Conservation (phyloP, 768 basidiomycete genomes). For the Xerocomellus dryophilus region DNA sequence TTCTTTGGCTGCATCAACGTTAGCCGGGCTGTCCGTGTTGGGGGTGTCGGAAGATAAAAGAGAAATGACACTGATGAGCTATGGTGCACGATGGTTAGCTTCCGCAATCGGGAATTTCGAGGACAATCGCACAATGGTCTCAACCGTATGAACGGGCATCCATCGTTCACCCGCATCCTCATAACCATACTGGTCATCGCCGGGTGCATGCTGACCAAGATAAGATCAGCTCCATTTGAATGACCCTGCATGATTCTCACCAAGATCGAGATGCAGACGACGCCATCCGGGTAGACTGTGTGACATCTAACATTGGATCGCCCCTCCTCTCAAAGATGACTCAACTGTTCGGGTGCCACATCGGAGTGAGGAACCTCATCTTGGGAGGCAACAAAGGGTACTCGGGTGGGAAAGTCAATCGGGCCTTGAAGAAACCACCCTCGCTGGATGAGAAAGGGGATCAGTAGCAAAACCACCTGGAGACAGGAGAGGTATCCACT, state of each 20-base stretch:
- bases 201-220: conserved; percentile 76
- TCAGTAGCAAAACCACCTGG: conserved; percentile 1
- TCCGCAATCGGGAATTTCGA: neutral
- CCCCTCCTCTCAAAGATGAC: conserved; percentile 24
- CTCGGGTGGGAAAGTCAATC: conserved; percentile 84
- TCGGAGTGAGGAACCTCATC: conserved; percentile 92
- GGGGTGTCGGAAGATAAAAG: conserved; percentile 89
- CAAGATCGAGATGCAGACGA: conserved; percentile 95
- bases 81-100: conserved; percentile 5
- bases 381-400: conserved; percentile 90
- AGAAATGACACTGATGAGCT: conserved; percentile 97
- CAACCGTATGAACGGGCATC: conserved; percentile 96
- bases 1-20: conserved; percentile 94
- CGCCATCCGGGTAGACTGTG: conserved; percentile 87
- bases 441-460: conserved; percentile 52
- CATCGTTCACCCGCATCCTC: conserved; percentile 97
- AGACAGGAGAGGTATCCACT: conserved; percentile 49
- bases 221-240: conserved; percentile 1
- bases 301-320: neutral
- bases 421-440: conserved; percentile 93
- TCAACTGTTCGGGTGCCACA: conserved; percentile 97
- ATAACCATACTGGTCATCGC: conserved; percentile 95
- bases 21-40: conserved; percentile 91
- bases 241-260: conserved; percentile 38
- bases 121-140: conserved; percentile 74